Conservation (phyloP, 164 flowering plant genomes). For the Nelumbo lutea region DNA sequence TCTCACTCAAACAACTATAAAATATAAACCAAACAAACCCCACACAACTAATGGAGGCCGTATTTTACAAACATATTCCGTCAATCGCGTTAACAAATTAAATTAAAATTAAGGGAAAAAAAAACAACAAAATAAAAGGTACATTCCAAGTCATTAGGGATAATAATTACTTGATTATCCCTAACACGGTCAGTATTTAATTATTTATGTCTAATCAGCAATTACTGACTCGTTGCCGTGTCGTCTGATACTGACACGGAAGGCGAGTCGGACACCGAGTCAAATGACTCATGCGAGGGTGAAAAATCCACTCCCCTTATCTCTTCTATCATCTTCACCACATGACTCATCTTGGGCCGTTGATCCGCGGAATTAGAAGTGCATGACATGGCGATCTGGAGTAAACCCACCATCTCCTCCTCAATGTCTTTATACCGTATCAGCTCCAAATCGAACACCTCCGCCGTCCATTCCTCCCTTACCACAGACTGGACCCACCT, state of each 20-base stretch:
- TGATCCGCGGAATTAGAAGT: conserved; percentile 54
- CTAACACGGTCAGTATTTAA: too few relatives aligned
- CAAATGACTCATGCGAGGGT: conserved; percentile 48
- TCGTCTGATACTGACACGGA: conserved; percentile 6
- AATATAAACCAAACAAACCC: too few relatives aligned
- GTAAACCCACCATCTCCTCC: conserved; percentile 85
- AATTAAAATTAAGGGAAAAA: too few relatives aligned
- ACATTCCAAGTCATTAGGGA: too few relatives aligned
- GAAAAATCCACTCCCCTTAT: conserved; percentile 59
- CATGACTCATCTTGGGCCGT: conserved; percentile 63
- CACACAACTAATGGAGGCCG: too few relatives aligned
- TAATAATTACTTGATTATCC: too few relatives aligned
- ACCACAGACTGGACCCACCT: conserved; percentile 93
- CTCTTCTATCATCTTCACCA: conserved; percentile 77
- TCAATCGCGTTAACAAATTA: too few relatives aligned
- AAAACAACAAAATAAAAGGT: too few relatives aligned
- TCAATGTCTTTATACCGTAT: conserved; percentile 85
- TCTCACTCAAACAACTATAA: too few relatives aligned
- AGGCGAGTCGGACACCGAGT: conserved; percentile 67
- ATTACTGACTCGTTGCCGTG: too few relatives aligned
- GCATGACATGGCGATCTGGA: conserved; percentile 78
- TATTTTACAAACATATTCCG: too few relatives aligned
- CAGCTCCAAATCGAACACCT: conserved; percentile 88
- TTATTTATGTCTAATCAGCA: too few relatives aligned
- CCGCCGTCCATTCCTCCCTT: conserved; percentile 96